Evolutionary conservation across 2,329 filamentous ascomycete species (phyloP), one percentile per base, ranked within the genome.

Genomic region (Calonectria pauciramosa): DNA sequence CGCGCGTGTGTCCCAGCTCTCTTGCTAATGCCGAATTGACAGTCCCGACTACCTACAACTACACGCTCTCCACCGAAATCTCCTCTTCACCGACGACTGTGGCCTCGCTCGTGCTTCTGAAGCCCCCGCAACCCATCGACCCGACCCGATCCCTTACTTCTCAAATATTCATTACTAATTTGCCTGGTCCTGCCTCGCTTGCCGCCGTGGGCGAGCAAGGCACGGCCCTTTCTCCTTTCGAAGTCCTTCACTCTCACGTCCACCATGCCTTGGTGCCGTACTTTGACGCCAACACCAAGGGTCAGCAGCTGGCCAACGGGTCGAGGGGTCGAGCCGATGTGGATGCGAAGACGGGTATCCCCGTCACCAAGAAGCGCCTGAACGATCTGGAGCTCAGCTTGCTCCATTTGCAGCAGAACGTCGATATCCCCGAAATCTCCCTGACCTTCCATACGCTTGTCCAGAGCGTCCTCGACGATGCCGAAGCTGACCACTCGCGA

Each of bases 311-410:
- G 66, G 87, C 87, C 72, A 91, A 91, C 82, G 92, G 92, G 20
- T 88, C 89, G 70, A 93, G 95, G 82, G 93, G 92, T 77, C 93
- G 95, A 81, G 91, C 94, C 26, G 96, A 99, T 82, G 93, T 95
- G 66, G 97, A 99, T 82, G 93, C 95, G 56, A 97, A 98, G 87
- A 98, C 95, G 23, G 97, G 97, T 74, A 96, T 99, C 76, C 96
- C 97, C 20, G 95, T 96, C n/a, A 96, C 97, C 26, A 98, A 98
- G 89, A 98, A 98, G 91, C 95, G 96, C 82, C 93, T 99, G 84
- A 97, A 96, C 66, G 97, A 99, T 84, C 87, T 99, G 79, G 96
- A 98, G 84, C 90, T 98, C 80, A 97, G 94, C 79, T 88, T 99
- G 81, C 90, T 96, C 72, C 96, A 99, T 82, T 89, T 99, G 70